phyloP scores from a whole-genome alignment of 108 stramenopile genomes.

The Nannochloropsis oceanica region DNA sequence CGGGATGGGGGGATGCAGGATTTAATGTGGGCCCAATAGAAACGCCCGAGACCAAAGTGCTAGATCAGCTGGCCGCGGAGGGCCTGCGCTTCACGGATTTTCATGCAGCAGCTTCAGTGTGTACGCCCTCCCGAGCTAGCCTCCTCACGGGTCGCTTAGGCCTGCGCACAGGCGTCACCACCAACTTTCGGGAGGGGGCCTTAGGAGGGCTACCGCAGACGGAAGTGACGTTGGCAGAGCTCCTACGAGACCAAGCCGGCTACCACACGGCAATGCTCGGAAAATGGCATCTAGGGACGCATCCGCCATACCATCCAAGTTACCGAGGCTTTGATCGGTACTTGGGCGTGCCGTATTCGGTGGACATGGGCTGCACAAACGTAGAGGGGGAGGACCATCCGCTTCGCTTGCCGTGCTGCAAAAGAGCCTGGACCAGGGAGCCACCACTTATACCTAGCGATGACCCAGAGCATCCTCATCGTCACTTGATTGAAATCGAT shows the following conservation, averaged over 20 bases:
- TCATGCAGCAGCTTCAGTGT: neutral
- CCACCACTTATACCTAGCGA: neutral
- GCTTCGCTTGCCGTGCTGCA: neutral
- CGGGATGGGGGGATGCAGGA: neutral
- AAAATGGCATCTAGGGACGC: neutral
- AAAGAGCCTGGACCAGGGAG: neutral
- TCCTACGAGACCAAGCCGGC: neutral
- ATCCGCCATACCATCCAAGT: neutral
- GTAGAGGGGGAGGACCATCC: neutral
- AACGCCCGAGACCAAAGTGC: neutral
- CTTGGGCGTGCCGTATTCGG: neutral
- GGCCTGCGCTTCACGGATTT: neutral
- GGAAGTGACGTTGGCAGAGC: neutral
- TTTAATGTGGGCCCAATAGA: neutral
- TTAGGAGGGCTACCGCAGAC: neutral
- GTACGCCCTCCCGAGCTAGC: neutral
- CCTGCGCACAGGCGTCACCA: neutral
- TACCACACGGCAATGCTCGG: neutral
- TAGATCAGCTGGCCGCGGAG: neutral
- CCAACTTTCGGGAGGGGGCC: neutral
- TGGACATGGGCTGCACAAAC: neutral
- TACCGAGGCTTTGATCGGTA: neutral
- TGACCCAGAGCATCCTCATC: neutral
- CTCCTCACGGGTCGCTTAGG: neutral
- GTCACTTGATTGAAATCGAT: neutral